Conservation (phyloP, 352 stramenopile species). For the Albugo candida region DNA sequence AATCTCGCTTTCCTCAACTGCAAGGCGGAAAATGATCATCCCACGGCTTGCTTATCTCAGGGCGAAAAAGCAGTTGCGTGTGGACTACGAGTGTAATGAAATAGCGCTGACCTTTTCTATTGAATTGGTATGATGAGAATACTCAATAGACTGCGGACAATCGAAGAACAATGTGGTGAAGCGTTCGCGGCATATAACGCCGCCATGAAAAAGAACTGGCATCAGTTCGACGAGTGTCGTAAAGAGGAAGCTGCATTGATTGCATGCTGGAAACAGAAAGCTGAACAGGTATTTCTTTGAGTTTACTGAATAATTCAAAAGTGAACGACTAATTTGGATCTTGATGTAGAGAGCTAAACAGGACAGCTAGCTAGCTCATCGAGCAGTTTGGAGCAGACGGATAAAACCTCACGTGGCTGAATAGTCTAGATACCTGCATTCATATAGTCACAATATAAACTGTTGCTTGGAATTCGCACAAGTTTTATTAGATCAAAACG, state of each 20-base stretch:
- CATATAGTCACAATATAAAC: no score
- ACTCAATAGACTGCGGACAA: constrained; percentile 31
- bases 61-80: constrained; percentile 77
- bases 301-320: no score
- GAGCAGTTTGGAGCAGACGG: no score
- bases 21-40: constrained; percentile 71
- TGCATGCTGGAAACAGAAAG: constrained; percentile 38
- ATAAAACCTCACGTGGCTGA: no score
- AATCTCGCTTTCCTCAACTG: constrained; percentile 77
- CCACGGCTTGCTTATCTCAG: constrained; percentile 54
- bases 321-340: no score
- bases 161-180: constrained; percentile 71
- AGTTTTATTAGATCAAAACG: no score
- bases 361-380: no score
- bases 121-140: neutral
- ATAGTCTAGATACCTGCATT: no score
- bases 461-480: no score
- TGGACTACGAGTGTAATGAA: constrained; percentile 55
- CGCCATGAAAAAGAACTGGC: constrained; percentile 78
- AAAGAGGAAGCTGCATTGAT: constrained; percentile 76
- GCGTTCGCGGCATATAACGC: constrained; percentile 76
- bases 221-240: constrained; percentile 63
- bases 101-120: neutral
- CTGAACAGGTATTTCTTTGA: no score
- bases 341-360: no score